Conservation (phyloP, 1,139 yeast species). For the Kodamaea sp. region DNA sequence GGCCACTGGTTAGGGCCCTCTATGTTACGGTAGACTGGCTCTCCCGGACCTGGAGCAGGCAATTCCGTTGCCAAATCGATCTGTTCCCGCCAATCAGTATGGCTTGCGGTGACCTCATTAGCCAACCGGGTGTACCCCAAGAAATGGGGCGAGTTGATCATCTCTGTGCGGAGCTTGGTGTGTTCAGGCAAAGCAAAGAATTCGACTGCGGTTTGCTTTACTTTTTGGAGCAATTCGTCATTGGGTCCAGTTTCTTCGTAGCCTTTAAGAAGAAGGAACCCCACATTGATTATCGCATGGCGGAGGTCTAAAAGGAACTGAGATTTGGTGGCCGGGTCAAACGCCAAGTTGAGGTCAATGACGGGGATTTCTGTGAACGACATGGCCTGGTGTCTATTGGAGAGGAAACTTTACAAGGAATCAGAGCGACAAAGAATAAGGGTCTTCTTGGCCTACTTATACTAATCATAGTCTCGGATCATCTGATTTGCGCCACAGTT, state of each 20-base stretch:
- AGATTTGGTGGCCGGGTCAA: conserved; percentile 40
- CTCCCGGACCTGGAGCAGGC: conserved; percentile 45
- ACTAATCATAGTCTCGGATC: too few relatives aligned
- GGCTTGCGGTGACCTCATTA: conserved; percentile 63
- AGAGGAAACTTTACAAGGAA: too few relatives aligned
- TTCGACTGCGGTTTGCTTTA: conserved; percentile 45
- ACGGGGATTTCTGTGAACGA: conserved; percentile 35
- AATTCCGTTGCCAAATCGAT: conserved; percentile 66
- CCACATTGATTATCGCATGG: conserved; percentile 60
- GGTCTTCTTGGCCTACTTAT: too few relatives aligned
- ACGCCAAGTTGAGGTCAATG: conserved; percentile 34
- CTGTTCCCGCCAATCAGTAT: conserved; percentile 68
- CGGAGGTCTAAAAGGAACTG: conserved; percentile 48
- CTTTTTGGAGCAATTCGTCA: conserved; percentile 35
- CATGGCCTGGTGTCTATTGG: too few relatives aligned
- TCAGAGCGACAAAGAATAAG: too few relatives aligned
- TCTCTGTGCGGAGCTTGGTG: conserved; percentile 54
- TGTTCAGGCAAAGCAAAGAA: conserved; percentile 56
- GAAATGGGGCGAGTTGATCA: conserved; percentile 66
- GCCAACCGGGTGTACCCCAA: conserved; percentile 68
- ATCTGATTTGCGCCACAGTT: too few relatives aligned
- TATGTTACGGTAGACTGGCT: conserved; percentile 56
- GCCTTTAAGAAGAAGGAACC: conserved; percentile 57
- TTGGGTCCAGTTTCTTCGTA: conserved; percentile 39
- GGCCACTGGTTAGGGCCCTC: conserved; percentile 73